Evolutionary conservation across 306 rosid genomes (phyloP).

Genomic region (Cucumis hystrix): DNA sequence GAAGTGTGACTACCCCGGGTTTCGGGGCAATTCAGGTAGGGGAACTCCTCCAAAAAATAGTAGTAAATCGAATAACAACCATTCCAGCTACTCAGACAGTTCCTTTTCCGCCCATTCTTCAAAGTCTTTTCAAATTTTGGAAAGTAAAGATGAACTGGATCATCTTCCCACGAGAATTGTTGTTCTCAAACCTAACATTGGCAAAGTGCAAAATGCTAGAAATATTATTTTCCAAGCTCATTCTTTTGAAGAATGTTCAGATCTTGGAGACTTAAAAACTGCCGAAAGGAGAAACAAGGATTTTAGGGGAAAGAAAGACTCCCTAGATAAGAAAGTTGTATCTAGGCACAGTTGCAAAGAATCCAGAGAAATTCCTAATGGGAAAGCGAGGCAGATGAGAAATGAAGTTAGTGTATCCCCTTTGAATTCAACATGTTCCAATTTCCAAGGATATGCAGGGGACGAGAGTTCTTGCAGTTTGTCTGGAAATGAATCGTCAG

Average conservation of each 20-base stretch:
- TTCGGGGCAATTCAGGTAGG: conserved; percentile 29
- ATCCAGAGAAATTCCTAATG: conserved; percentile 64
- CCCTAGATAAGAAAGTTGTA: conserved; percentile 21
- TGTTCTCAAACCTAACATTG: conserved; percentile 80
- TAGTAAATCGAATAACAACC: conserved; percentile 33
- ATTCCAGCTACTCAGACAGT: conserved; percentile 32
- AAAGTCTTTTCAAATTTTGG: conserved; percentile 32
- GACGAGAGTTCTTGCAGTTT: conserved; percentile 58
- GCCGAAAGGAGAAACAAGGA: conserved; percentile 29
- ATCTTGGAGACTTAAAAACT: conserved; percentile 22
- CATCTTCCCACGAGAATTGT: conserved; percentile 65
- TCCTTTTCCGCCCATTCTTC: conserved; percentile 30
- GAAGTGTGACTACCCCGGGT: conserved; percentile 22
- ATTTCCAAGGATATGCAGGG: conserved; percentile 51
- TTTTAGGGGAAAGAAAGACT: conserved; percentile 15
- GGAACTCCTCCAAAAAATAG: conserved; percentile 20
- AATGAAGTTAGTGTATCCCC: conserved; percentile 26
- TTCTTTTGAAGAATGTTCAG: conserved; percentile 46
- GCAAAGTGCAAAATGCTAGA: conserved; percentile 42
- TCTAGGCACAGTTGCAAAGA: conserved; percentile 48
- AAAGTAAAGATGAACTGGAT: conserved; percentile 26
- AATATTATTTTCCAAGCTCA: conserved; percentile 35
- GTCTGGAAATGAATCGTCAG: conserved; percentile 56
- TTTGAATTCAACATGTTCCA: conserved; percentile 27
- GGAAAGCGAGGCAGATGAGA: conserved; percentile 63